Evolutionary conservation across 2,329 filamentous ascomycete genomes (phyloP), one percentile per base, ranked within the genome.

Genomic region (Pseudofabraea citricarpa): DNA sequence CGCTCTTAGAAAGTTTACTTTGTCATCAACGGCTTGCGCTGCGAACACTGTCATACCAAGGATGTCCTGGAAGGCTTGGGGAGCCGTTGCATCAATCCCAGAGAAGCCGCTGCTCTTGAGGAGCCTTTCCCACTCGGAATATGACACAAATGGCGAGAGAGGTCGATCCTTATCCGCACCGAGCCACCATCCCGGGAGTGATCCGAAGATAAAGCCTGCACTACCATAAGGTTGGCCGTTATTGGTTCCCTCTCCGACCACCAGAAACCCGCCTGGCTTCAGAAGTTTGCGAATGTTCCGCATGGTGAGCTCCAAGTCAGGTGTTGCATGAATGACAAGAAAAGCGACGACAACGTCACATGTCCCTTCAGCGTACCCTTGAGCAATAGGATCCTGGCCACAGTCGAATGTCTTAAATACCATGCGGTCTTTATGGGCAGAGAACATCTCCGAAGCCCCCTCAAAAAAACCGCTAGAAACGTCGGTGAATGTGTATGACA

Each of bases 181-280:
- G n/a, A 41, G 38, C 40, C 33, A 36, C 40, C 38, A 41, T 6
- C 38, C 38, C 13, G 38, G 38, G 5, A 41, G 24, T 2, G 29
- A 15, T 19, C 38, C 38, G 32, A 41, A 29, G 7, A 18, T 36
- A 10, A 45, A 40, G 2, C 44, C 44, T 12, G 16, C 13, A 6
- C 10, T 24, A 35, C 10, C 20, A 6, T 33, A 22, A 7, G n/a
- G 13, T 7, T 5, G 9, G 2, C 26, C 23, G 9, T 22, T 38
- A 27, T 41, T 27, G 12, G 56, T 60, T 2, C 68, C 48, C 45
- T 77, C 73, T 5, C 68, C 45, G 0, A 74, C 36, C 1, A 76
- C 27, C 0, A 78, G 54, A 27, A 68, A 65, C 0, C 73, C 74
- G 1, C 66, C 70, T 0, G 72, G 67, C 18, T 64, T 67, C 0